Evolutionary conservation across 2,329 filamentous ascomycete species (phyloP), one percentile per base, ranked within the genome.

Genomic region (Acephala macrosclerotiorum): DNA sequence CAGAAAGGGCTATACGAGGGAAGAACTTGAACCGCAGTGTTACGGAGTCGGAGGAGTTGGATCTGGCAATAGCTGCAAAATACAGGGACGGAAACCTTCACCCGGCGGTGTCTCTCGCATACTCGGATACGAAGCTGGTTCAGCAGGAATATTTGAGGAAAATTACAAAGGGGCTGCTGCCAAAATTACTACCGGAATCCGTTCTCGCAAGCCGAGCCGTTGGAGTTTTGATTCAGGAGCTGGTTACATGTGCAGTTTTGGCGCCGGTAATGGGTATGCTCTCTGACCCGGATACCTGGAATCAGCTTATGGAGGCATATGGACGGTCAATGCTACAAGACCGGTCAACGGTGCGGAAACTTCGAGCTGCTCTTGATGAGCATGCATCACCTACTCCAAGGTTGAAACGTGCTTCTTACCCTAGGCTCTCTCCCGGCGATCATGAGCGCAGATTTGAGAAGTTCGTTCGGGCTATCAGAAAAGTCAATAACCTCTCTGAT

Each of bases 221-320:
- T 8, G 88, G 87, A 36, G 91, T 90, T 40, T 82, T 99, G 61
- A 86, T 97, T 66, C 89, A 92, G 72, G 96, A 99, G 80, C 90
- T 99, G 67, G 88, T 97, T n/a, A 85, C 93, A 25, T 97, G 96
- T 78, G 93, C 93, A n/a, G 90, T 99, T 45, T 82, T 99, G 42
- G 89, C 89, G 49, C 96, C 96, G 0, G 81, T 96, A 25, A 84
- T 97, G 75, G 89, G 91, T 73, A 82, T 94, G 68, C 82, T 99
- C 20, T 88, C 92, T 5, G 95, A 99, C 72, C 94, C 96, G 1
- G 96, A 99, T 80, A 97, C 91, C 9, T 99, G 95, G 95, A 98
- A 99, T 74, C 94, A 97, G 77, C 79, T 97, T 66, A 93, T 98
- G 85, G 95, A 98, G 78, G 94, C 90, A 63, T 93, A 91, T 78